Evolutionary conservation across 2,329 filamentous ascomycete species (phyloP), one percentile per base, ranked within the genome.

Genomic region (Calonectria pseudoreteaudii): DNA sequence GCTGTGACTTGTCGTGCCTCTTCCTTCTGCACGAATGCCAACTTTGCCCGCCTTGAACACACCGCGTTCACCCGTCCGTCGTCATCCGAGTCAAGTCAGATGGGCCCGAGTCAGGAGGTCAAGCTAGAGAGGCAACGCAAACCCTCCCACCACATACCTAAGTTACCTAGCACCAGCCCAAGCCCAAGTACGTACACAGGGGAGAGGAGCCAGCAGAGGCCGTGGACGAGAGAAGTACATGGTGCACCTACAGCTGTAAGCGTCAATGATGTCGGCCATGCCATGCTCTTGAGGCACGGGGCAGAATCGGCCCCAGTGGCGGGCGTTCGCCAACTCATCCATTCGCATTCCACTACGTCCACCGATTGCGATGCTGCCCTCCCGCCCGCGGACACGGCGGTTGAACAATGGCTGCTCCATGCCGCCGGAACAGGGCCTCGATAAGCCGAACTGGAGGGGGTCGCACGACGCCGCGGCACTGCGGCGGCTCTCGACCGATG

Each of bases 81-180:
- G 77, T 79, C 79, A 80, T 80, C 75, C 78, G 78, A 80, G 75
- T 80, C 79, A 78, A 60, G 79, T 80, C 78, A 80, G 72, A 78
- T 80, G 79, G 76, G 72, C 68, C 70, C 76, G 76, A 80, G 78
- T 80, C 78, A 80, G 78, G 77, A 78, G 76, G 75, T 73, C 74
- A 70, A 76, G 66, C 72, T 67, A 60, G 44, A 73, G 62, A 66
- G 38, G 56, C 56, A 38, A 60, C 56, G 58, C 71, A 49, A 68
- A 62, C 66, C 71, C 65, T 72, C 66, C 36, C 64, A 53, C 70
- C 66, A 53, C 56, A 60, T 60, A 60, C 56, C 56, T 60, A 36
- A 58, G 56, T 60, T 60, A 60, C 56, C 56, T 60, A 60, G 56
- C 56, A 53, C 44, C 30, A 31, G 30, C 65, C 65, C 30, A 36